Base-by-base conservation (phyloP, 129 eudicot species). In the Flaveria linearis region DNA sequence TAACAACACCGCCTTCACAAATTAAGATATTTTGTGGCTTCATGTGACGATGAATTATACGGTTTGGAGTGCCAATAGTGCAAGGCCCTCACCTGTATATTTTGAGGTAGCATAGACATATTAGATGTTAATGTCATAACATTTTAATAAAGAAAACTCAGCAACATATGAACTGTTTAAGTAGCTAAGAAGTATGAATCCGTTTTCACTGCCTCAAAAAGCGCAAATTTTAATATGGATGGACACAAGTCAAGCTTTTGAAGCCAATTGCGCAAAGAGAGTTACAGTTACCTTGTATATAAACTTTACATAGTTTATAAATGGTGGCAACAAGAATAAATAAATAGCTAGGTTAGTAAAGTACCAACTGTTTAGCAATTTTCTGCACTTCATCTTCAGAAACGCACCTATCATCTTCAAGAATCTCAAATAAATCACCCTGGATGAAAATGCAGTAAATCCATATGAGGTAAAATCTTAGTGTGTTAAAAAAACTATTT, bases 41-140 rank as follows among this genome's bases (percentile, higher is more conserved):
- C 98, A 93, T 93, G 81, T 93, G 97, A 68, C 98, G 95, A 64
- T 93, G 98, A 72, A 90, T 93, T 51, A 90, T 90, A 46, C 98
- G 91, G 84, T 93, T 93, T 93, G 42, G 98, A 93, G 76, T 93
- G 98, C 46, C 90, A 79, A 77, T 93, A 93, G 70, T 93, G 88
- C 89, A 93, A 82, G 41, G 98, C 98, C 73, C 87, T 88, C 36
- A 88, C 98, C 98, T 93, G 92, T 26, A 81, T 67, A 46, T 81
- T 69, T 64, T 71, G 20, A 49, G 16, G 60, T 23, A 53, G 72
- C 43, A 60, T 55, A 41, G 50, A 81, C 68, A 69, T 28, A 7
- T 30, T 75, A 45, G n/a, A 68, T 60, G 68, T 17, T 47, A 18
- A 16, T 9, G 13, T 33, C 52, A 17, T 50, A 65, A 47, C 64